Evolutionary conservation across 78 protist species (phyloP).

Genomic region (Protostelium mycophagum): DNA sequence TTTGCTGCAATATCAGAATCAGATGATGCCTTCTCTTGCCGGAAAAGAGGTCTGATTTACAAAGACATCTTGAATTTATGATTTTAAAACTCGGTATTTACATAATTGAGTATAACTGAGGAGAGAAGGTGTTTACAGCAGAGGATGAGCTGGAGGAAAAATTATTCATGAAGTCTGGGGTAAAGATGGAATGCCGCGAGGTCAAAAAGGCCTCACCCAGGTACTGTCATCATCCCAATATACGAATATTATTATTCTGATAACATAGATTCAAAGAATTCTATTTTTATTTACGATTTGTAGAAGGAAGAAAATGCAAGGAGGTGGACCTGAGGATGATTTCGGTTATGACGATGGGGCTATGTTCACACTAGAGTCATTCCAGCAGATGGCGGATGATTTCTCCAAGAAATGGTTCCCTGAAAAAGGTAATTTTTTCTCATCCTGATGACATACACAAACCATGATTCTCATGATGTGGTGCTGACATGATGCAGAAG

Average conservation of each 20-base stretch:
- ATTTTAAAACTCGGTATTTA: background rate
- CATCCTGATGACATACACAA: background rate
- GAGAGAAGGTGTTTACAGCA: background rate
- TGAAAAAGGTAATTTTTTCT: background rate
- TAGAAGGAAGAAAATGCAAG: background rate
- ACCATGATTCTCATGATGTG: background rate
- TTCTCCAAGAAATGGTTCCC: conserved; percentile 57
- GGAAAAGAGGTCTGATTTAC: background rate
- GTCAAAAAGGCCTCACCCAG: background rate
- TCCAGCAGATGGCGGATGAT: conserved; percentile 17
- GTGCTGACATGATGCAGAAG: conserved; percentile 36
- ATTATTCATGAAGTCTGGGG: background rate
- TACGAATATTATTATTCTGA: too few species aligned
- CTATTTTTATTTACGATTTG: too few species aligned
- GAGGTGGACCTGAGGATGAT: conserved; percentile 1
- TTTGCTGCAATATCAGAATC: background rate
- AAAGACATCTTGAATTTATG: too few species aligned
- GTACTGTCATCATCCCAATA: too few species aligned
- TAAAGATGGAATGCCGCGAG: background rate
- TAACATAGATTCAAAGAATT: too few species aligned
- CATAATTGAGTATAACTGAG: background rate
- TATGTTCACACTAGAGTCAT: conserved; percentile 9
- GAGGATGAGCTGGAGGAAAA: background rate
- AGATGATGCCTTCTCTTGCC: background rate
- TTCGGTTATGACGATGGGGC: conserved; percentile 35